Conservation (phyloP, 306 rosid species). For the Prunus mira region DNA sequence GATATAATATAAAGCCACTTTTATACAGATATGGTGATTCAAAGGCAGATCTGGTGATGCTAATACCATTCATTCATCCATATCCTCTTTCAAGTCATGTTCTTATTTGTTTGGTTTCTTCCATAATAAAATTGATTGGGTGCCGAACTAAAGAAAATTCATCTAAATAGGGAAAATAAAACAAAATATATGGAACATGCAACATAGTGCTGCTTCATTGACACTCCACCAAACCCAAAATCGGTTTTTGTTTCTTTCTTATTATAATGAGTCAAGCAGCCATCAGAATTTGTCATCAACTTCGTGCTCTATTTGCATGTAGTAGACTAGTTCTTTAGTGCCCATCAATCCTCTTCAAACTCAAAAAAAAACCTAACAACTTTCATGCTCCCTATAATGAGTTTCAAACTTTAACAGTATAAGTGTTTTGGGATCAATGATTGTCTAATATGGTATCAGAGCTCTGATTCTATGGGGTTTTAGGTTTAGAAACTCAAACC, state of each 20-base stretch:
- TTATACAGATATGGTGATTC: constrained; percentile 12
- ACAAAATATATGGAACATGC: not conserved
- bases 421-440: too few species aligned
- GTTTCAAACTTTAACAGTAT: too few species aligned
- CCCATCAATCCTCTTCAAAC: not conserved
- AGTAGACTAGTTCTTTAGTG: not conserved
- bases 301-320: not conserved
- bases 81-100: not conserved
- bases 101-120: not conserved
- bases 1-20: constrained; percentile 9
- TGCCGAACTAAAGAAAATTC: not conserved
- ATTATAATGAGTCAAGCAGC: not conserved
- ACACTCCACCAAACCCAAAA: not conserved
- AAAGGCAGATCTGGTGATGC: constrained; percentile 13
- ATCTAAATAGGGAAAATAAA: not conserved
- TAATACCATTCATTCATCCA: constrained; percentile 2
- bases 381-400: not conserved
- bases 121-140: not conserved
- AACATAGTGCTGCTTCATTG: not conserved
- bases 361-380: not conserved
- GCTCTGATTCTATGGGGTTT: too few species aligned
- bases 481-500: not conserved
- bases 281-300: constrained; percentile 2
- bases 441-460: not conserved
- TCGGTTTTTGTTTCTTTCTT: not conserved